phyloP scores from a whole-genome alignment of 257 asterid genomes.

The Linaria vulgaris region DNA sequence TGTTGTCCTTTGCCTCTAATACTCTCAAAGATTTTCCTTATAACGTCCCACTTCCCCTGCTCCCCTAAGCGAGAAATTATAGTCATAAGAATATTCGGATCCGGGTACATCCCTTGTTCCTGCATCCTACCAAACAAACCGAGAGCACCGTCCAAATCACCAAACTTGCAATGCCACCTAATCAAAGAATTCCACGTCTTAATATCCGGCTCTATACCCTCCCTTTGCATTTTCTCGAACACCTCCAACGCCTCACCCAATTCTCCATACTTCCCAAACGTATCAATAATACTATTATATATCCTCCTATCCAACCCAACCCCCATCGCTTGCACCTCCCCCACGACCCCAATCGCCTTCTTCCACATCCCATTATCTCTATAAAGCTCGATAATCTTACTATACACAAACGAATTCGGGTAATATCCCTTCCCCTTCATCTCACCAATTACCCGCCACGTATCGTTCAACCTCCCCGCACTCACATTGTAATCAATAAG shows the following conservation, averaged over 20 bases:
- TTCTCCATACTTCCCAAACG: constrained; percentile 80
- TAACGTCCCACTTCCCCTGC: constrained; percentile 71
- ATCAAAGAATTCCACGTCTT: constrained; percentile 87
- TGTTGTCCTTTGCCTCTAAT: constrained; percentile 67
- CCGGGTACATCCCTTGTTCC: constrained; percentile 78
- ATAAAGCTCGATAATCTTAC: constrained; percentile 75
- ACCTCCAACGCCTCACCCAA: constrained; percentile 63
- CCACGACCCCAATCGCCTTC: constrained; percentile 69
- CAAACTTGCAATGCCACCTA: constrained; percentile 74
- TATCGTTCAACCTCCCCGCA: constrained; percentile 70
- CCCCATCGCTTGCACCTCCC: constrained; percentile 65
- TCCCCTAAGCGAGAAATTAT: constrained; percentile 71
- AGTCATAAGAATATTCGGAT: constrained; percentile 72
- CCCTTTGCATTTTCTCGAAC: constrained; percentile 67
- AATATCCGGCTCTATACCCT: constrained; percentile 63
- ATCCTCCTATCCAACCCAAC: constrained; percentile 56
- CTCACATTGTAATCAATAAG: constrained; percentile 61
- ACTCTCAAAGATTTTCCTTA: constrained; percentile 50
- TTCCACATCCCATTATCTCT: constrained; percentile 97
- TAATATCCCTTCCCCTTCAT: constrained; percentile 65
- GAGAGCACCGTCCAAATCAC: constrained; percentile 57
- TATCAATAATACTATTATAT: constrained; percentile 78
- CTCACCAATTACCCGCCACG: constrained; percentile 70
- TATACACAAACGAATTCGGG: constrained; percentile 67
- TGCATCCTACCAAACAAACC: constrained; percentile 69